Conservation (phyloP, 2,329 filamentous ascomycete species). For the Tetracladium maxilliforme region DNA sequence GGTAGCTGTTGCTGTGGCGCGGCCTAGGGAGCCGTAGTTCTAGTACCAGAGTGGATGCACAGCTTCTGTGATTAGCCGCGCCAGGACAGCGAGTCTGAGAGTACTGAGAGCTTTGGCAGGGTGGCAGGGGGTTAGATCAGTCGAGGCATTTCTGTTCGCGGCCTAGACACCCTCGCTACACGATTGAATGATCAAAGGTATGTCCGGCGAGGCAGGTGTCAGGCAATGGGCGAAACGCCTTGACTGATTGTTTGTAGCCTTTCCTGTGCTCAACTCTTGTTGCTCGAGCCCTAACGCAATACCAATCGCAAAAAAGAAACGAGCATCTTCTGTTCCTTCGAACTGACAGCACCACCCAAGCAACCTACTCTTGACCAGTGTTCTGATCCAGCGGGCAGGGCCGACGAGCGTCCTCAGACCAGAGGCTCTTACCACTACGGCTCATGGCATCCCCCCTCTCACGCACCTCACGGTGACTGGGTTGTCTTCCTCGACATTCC, state of each 20-base stretch:
- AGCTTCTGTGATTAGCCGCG: conserved; percentile 7
- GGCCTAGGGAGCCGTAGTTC: conserved; percentile 26
- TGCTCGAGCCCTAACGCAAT: conserved; percentile 16
- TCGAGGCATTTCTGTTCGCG: conserved; percentile 19
- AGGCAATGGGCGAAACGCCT: conserved; percentile 10
- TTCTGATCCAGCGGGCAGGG: conserved; percentile 46
- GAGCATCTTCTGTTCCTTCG: conserved; percentile 1
- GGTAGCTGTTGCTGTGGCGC: conserved; percentile 34
- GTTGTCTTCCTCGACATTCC: no score
- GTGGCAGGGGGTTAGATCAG: conserved; percentile 1
- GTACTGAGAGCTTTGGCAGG: conserved; percentile 1
- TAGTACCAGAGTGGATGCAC: conserved; percentile 11
- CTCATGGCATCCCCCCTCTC: conserved; percentile 53
- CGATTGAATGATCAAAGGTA: conserved; percentile 29
- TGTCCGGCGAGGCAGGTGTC: conserved; percentile 40
- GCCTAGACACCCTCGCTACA: conserved; percentile 37
- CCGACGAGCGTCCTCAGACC: conserved; percentile 66
- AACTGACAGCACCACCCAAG: conserved; percentile 23
- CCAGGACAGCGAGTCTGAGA: conserved; percentile 9
- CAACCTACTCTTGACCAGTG: conserved; percentile 48
- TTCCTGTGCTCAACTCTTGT: conserved; percentile 13
- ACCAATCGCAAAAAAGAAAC: conserved; percentile 26
- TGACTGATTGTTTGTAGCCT: conserved; percentile 16
- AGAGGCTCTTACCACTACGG: conserved; percentile 61
- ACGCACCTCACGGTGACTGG: conserved; percentile 23